Evolutionary conservation across 2,329 filamentous ascomycete genomes (phyloP).

Genomic region (Aspergillus sp.): DNA sequence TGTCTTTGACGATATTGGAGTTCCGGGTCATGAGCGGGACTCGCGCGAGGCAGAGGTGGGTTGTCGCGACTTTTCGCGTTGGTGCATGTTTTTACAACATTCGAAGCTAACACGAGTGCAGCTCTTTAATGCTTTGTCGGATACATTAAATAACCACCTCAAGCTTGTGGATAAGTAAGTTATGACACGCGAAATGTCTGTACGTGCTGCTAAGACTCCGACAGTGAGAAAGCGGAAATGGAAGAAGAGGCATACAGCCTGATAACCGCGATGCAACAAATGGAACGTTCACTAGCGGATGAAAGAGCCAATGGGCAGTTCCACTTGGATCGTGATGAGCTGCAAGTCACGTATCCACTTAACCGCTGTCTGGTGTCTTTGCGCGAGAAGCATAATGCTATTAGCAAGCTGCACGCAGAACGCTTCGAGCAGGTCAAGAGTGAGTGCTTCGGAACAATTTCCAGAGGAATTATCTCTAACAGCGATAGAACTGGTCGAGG

Average conservation of each 20-base stretch:
- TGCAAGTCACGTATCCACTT: slow-evolving; percentile 77
- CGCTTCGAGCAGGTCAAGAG: slow-evolving; percentile 94
- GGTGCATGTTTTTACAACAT: too few relatives aligned
- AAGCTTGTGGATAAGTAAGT: slow-evolving; percentile 65
- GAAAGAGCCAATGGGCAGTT: slow-evolving; percentile 58
- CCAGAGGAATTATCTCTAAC: slow-evolving; percentile 16
- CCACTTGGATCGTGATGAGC: slow-evolving; percentile 57
- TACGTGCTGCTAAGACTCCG: slow-evolving; percentile 7
- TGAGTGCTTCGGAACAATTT: slow-evolving; percentile 40
- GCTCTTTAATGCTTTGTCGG: slow-evolving; percentile 87
- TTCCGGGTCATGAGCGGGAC: slow-evolving; percentile 89
- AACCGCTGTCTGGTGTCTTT: slow-evolving; percentile 69
- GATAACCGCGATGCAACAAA: slow-evolving; percentile 80
- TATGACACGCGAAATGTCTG: background rate
- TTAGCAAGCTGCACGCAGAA: slow-evolving; percentile 78
- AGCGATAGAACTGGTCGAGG: slow-evolving; percentile 75
- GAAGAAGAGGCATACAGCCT: slow-evolving; percentile 82
- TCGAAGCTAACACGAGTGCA: slow-evolving; percentile 34
- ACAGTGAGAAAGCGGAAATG: slow-evolving; percentile 77
- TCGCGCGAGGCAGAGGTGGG: slow-evolving; percentile 79
- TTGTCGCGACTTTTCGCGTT: slow-evolving; percentile 3
- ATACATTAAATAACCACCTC: slow-evolving; percentile 85
- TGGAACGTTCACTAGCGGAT: slow-evolving; percentile 85
- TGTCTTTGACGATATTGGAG: slow-evolving; percentile 94
- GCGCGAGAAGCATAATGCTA: slow-evolving; percentile 76